Evolutionary conservation across 345 rosid species (phyloP).

Genomic region (Eutrema yunnanense): DNA sequence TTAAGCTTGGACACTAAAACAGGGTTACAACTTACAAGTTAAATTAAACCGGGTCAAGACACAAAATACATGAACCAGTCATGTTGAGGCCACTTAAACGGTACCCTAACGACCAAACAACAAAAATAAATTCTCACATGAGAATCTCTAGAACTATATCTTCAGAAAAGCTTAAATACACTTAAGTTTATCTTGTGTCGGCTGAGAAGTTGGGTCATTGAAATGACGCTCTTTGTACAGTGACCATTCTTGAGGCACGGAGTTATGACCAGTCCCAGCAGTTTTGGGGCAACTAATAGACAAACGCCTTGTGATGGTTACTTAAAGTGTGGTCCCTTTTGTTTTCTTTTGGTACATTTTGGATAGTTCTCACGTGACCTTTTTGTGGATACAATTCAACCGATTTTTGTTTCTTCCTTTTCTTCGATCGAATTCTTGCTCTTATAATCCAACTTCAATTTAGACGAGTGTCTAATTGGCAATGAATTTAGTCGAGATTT

Average conservation of each 20-base stretch:
- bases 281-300: conserved; percentile 16
- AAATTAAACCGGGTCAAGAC: not conserved
- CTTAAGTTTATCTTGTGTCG: conserved; percentile 25
- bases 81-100: conserved; percentile 16
- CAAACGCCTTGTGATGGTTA: conserved; percentile 21
- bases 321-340: conserved; percentile 16
- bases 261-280: conserved; percentile 19
- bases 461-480: not conserved
- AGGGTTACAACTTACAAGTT: not conserved
- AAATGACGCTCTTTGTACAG: conserved; percentile 16
- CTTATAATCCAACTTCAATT: conserved; percentile 6
- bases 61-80: conserved; percentile 1
- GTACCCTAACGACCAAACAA: conserved; percentile 26
- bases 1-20: not conserved
- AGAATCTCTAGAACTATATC: not conserved
- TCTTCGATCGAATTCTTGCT: not conserved
- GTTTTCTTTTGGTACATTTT: conserved; percentile 7
- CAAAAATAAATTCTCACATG: conserved; percentile 26
- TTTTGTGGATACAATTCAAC: conserved; percentile 19
- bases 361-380: conserved; percentile 23
- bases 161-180: not conserved
- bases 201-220: conserved; percentile 16
- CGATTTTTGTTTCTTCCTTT: not conserved
- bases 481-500: not conserved
- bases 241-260: conserved; percentile 13